Percentiles rank a stretch among this genome's conserved stretches.
Conservation (phyloP, 805 yeast species). For the Pichia membranifaciens region DNA sequence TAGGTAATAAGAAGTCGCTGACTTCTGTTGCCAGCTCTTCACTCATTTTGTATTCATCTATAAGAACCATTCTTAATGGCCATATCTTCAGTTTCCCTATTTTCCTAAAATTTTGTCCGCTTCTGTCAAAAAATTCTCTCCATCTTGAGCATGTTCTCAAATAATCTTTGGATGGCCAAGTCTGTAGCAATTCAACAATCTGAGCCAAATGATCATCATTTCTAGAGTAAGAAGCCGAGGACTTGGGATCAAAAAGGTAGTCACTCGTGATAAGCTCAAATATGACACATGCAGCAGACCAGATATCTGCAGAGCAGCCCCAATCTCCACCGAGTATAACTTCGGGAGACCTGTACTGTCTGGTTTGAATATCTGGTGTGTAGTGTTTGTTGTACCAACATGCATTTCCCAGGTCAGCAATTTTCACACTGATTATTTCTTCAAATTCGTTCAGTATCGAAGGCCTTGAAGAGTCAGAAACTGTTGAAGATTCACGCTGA, state of each 20-base stretch:
- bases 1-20: constrained; percentile 42
- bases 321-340: constrained; percentile 51
- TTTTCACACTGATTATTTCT: constrained; percentile 41
- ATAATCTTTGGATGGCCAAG: constrained; percentile 35
- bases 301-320: constrained; percentile 59
- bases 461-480: not conserved
- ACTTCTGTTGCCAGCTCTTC: constrained; percentile 34
- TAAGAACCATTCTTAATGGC: constrained; percentile 44
- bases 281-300: constrained; percentile 55
- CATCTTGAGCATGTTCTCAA: constrained; percentile 36
- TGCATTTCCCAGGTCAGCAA: constrained; percentile 68
- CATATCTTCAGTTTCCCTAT: constrained; percentile 46
- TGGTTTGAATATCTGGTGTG: constrained; percentile 62
- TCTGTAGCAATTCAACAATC: constrained; percentile 45
- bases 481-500: not conserved
- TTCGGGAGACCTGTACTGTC: constrained; percentile 65
- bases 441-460: constrained; percentile 24
- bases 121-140: constrained; percentile 36
- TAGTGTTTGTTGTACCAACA: constrained; percentile 60
- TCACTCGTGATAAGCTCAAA: constrained; percentile 60
- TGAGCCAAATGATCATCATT: constrained; percentile 63
- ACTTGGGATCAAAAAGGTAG: constrained; percentile 55
- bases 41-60: constrained; percentile 44
- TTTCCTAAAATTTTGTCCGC: constrained; percentile 32
- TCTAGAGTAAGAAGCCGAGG: constrained; percentile 40